Evolutionary conservation across 208 protist genomes (phyloP).

Genomic region (Trypanosoma brucei): DNA sequence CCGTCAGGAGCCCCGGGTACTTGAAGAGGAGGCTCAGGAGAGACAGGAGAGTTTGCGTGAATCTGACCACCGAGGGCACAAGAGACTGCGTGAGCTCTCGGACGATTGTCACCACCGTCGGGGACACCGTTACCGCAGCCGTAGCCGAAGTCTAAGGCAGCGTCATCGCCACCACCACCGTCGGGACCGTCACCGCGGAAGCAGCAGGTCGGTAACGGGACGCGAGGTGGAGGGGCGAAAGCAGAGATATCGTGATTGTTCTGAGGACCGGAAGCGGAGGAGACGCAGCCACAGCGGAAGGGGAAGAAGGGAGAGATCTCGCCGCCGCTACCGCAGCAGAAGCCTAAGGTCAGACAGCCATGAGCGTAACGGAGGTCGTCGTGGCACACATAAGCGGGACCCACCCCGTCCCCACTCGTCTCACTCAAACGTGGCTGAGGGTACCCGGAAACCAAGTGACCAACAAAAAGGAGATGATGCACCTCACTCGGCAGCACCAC

Average conservation of each 20-base stretch:
- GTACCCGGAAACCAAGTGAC: no score
- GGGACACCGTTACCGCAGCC: not conserved
- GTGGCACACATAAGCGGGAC: not conserved
- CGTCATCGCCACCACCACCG: not conserved
- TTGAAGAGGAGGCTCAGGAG: conserved; percentile 1
- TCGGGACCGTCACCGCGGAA: not conserved
- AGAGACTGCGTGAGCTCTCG: conserved; percentile 10
- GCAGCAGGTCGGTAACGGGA: not conserved
- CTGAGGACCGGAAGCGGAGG: not conserved
- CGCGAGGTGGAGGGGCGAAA: not conserved
- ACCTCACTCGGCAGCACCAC: no score
- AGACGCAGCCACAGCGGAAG: not conserved
- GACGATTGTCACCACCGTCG: conserved; percentile 5
- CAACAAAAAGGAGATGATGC: not conserved
- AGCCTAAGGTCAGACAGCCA: not conserved
- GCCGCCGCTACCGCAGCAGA: conserved; percentile 2
- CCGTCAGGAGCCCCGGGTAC: no score
- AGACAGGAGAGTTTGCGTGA: not conserved
- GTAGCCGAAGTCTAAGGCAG: not conserved
- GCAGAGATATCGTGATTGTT: not conserved
- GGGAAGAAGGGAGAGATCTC: not conserved
- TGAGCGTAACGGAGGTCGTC: not conserved
- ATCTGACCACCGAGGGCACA: not conserved
- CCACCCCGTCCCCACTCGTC: no score
- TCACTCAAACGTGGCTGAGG: no score